phyloP scores from a whole-genome alignment of 345 rosid species.

The Microcos paniculata region DNA sequence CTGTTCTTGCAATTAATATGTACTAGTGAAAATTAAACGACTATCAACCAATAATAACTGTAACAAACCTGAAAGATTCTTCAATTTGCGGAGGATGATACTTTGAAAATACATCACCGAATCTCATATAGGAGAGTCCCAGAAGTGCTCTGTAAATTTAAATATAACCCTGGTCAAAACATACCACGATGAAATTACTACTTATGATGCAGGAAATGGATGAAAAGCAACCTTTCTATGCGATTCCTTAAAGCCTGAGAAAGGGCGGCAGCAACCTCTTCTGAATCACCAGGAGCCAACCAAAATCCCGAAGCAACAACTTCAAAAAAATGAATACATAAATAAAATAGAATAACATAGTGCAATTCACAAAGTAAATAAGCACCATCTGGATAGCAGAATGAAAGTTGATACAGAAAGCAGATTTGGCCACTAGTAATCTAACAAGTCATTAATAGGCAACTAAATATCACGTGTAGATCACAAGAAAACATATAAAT shows the following conservation, averaged over 20 bases:
- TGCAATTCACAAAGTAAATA: conserved; percentile 3
- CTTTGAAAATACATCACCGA: conserved; percentile 91
- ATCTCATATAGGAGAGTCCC: conserved; percentile 85
- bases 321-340: conserved; percentile 32
- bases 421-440: background rate
- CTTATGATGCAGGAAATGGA: conserved; percentile 16
- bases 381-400: background rate
- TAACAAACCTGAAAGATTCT: conserved; percentile 64
- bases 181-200: conserved; percentile 6
- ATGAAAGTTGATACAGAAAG: background rate
- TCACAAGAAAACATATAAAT: background rate
- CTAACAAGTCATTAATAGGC: background rate
- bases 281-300: conserved; percentile 98
- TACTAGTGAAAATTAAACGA: background rate
- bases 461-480: background rate
- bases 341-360: background rate
- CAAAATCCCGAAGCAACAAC: conserved; percentile 95
- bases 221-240: conserved; percentile 74
- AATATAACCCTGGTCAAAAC: conserved; percentile 23
- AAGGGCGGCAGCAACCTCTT: conserved; percentile 93
- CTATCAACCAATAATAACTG: background rate
- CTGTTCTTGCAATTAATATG: background rate
- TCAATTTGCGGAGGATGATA: conserved; percentile 72
- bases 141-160: conserved; percentile 56
- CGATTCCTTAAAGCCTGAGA: conserved; percentile 86